phyloP scores from a whole-genome alignment of 768 basidiomycete genomes.

The Podaxis carcinomalis region DNA sequence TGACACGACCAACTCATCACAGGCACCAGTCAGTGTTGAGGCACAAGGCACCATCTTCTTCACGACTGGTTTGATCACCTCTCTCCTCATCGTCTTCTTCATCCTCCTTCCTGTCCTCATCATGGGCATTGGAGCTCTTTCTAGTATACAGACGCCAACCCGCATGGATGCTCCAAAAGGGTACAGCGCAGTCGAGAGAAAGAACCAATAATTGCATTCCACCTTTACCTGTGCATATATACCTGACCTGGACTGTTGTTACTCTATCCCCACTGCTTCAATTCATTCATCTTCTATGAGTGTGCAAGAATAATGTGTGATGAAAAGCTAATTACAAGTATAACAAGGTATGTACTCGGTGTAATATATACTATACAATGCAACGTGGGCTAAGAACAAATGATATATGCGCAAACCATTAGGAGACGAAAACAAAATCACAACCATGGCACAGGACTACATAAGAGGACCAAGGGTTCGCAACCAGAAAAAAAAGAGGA shows the following conservation, averaged over 20 bases:
- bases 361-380: background rate
- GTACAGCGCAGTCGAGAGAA: constrained; percentile 67
- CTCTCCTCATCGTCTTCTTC: constrained; percentile 62
- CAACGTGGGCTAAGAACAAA: background rate
- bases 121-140: constrained; percentile 60
- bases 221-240: background rate
- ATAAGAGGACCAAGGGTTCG: background rate
- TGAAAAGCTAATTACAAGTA: background rate
- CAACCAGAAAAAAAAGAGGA: background rate
- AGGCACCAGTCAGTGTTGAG: background rate
- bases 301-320: background rate
- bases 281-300: background rate
- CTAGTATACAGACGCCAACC: constrained; percentile 70
- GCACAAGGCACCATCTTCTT: constrained; percentile 25
- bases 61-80: constrained; percentile 67
- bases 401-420: background rate
- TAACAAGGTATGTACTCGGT: background rate
- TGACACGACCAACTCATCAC: constrained; percentile 43
- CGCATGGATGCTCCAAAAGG: constrained; percentile 61
- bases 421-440: background rate
- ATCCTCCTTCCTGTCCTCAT: constrained; percentile 63
- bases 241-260: background rate
- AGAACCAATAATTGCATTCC: constrained; percentile 51
- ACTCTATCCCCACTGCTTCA: background rate
- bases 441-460: too few relatives aligned